Evolutionary conservation across 2,329 filamentous ascomycete species (phyloP).

Genomic region (Calonectria honghensis): DNA sequence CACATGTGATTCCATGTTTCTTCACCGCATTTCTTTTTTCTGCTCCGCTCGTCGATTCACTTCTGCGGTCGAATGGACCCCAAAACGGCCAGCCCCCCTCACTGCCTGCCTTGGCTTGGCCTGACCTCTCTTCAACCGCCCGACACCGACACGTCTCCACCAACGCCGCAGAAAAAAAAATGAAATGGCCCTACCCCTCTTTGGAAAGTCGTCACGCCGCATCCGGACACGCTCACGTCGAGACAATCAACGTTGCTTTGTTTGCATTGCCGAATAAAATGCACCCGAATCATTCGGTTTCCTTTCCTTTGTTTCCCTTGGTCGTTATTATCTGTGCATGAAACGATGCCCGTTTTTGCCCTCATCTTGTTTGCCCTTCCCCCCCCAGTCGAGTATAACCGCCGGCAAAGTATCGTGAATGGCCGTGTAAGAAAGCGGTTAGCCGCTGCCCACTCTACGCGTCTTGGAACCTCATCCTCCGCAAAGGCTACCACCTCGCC

Average conservation of each 20-base stretch:
- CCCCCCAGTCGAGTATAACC: not conserved
- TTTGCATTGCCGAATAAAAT: not conserved
- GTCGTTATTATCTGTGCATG: not conserved
- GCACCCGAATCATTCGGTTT: not conserved
- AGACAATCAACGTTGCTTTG: not conserved
- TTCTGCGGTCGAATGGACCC: conserved; percentile 22
- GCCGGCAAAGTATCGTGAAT: conserved; percentile 17
- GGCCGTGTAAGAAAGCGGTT: conserved; percentile 26
- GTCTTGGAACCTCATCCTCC: conserved; percentile 21
- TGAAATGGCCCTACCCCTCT: conserved; percentile 19
- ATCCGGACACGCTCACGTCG: not conserved
- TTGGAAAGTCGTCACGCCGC: conserved; percentile 9
- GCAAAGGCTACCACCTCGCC: conserved; percentile 19
- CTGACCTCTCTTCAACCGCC: conserved; percentile 4
- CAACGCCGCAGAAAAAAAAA: conserved; percentile 27
- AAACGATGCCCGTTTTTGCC: not conserved
- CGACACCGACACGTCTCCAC: conserved; percentile 38
- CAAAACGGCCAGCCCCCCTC: conserved; percentile 15
- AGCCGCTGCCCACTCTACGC: conserved; percentile 26
- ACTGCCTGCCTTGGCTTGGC: not conserved
- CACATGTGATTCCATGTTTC: not conserved
- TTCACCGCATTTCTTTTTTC: conserved; percentile 18
- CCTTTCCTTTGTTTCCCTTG: not conserved
- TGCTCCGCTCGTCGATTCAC: conserved; percentile 17
- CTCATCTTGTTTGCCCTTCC: not conserved